Evolutionary conservation across 2,329 filamentous ascomycete genomes (phyloP), one percentile per base, ranked within the genome.

Genomic region (Clonostachys sp.): DNA sequence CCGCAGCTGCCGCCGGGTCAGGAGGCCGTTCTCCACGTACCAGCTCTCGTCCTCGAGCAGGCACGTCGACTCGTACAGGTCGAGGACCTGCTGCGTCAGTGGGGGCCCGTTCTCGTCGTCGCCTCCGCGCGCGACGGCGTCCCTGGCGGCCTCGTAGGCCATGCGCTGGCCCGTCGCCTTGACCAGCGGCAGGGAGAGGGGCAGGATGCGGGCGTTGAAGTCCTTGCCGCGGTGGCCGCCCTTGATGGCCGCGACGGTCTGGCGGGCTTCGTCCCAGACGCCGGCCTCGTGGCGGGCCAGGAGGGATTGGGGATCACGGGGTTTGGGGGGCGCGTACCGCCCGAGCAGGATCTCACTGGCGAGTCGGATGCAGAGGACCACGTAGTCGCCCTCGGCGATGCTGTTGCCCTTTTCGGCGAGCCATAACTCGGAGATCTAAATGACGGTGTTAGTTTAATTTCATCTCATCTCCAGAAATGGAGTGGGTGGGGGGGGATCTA

Each of bases 361-460:
- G 10, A 61, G 46, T 2, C 59, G 55, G 42, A 63, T 62, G 40
- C 56, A 56, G 4, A 63, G 49, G 3, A 61, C 57, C 12, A 55
- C 46, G 24, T 47, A 54, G 33, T 63, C 60, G 3, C 50, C 59
- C 42, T 63, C 60, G 1, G 60, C 60, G 7, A 62, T 52, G 2
- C 50, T 46, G 39, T 56, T 60, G 9, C 55, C 58, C 34, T 51
- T 50, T 8, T 56, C 30, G 12, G 51, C 45, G 9, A 43, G 48
- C 2, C 36, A 48, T 14, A 57, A 12, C 44, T 62, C 57, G 16
- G 49, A 50, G 3, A 62, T 51, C 24, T 30, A 30, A 10, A 10
- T 6, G 24, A 30, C 24, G 3, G 8, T 10, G 24, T 30, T 30
- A 30, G 24, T 30, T 10, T 10, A 30, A 30, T 30, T 30, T 9